Evolutionary conservation across 176 grass and related monocot species (phyloP), one percentile per base, ranked within the genome.

Genomic region (Guadua angustifolia): DNA sequence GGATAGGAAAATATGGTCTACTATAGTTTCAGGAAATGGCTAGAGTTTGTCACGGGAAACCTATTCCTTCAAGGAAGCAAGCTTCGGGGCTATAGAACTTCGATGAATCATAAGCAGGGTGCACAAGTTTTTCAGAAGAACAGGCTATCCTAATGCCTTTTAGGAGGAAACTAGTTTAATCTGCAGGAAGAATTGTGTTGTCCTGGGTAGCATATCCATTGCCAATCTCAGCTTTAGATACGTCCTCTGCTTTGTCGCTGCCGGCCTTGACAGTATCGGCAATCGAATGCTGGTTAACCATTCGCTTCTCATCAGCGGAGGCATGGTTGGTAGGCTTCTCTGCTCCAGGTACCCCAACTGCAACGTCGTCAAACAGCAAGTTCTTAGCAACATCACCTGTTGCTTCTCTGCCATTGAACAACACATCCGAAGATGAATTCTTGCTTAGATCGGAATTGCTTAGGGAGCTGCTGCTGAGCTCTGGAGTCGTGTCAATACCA

Each of bases 211-310:
- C 47, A 17, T 52, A 5, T 17, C 15, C 26, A 33, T 64, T 33
- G 36, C 61, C 49, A 36, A 10, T 60, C 25, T 67, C 83, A 62
- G 14, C 25, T 83, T 78, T 35, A 33, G 46, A 67, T 77, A n/a
- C 9, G 45, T 17, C 45, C 11, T 61, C 35, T 58, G 35, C 22
- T 61, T 26, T 61, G 58, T n/a, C 18, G 38, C 38, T 69, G 6
- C 38, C 8, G 17, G 32, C 11, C 18, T 22, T 43, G 43, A 38
- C 43, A 13, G 18, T 24, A 11, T 4, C 69, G 38, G 69, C 56
- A 64, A 44, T 24, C 17, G 3, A 6, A 6, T 60, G 45, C 22
- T 45, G 26, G 38, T 15, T 21, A 55, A 32, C 19, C 9, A 13
- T 9, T 2, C 26, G 56, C 4, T 49, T 73, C 18, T 49, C 80